Evolutionary conservation across 1,139 yeast genomes (phyloP), one percentile per base, ranked within the genome.

Genomic region (Hyphopichia wangnamkhiaoensis): DNA sequence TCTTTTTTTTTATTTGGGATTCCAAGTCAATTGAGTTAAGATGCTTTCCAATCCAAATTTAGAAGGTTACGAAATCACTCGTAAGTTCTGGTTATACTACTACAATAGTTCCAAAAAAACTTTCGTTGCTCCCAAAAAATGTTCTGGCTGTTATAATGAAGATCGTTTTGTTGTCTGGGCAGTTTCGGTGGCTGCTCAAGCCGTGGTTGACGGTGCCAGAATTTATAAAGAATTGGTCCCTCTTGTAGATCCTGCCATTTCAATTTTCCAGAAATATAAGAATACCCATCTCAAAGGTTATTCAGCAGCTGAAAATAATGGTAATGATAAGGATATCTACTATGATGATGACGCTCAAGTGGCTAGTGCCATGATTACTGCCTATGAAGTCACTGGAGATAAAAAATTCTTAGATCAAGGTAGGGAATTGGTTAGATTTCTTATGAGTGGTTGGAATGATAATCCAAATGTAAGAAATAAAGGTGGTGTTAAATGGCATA

Each of bases 301-400:
- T 55, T 72, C 82, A 33, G 86, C 85, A 2, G 81, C 83, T 3
- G 80, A 76, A 52, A 70, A 77, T 54, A 64, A 63, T 40, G 75
- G 77, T 27, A 76, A 74, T 35, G 84, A 82, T 56, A 65, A 65
- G 35, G 90, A 84, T 55, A 79, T 84, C 35, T 82, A 83, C 57
- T 83, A 80, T 49, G 91, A 84, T 56, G 91, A 84, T 53, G 85
- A 83, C 54, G 91, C 90, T 4, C 91, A 84, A 55, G 82, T 82
- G 13, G 84, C 86, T 15, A 72, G 83, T 49, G 84, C 84, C 9
- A 70, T 82, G 52, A 64, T 84, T 42, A 74, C 83, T 1, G 87
- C 88, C 1, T 84, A 79, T 53, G 89, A 83, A 51, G 88, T 80
- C 18, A 82, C 89, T 1, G 77, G 78, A 1, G 74, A 82, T 46